phyloP scores from a whole-genome alignment of 371 early-diverging fungal species.

The Rhizopus arrhizus region DNA sequence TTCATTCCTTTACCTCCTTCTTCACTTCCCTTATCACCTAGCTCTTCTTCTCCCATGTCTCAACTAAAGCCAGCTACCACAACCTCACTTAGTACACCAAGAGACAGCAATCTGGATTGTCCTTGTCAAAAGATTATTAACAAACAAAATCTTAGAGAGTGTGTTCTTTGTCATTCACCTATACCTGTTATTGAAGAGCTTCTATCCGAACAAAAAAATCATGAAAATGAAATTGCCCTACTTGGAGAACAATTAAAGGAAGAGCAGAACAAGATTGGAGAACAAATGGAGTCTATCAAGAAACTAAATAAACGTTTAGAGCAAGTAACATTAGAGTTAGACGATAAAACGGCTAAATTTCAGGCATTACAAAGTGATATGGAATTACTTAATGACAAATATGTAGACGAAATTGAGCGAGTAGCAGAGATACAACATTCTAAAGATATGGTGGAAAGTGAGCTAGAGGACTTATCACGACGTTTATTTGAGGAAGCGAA shows the following conservation, averaged over 20 bases:
- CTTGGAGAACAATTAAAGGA: constrained; percentile 45
- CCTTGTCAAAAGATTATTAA: constrained; percentile 47
- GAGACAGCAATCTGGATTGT: constrained; percentile 33
- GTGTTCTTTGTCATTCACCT: constrained; percentile 58
- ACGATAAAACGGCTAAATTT: constrained; percentile 51
- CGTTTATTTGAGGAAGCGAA: constrained; percentile 94
- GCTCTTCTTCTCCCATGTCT: constrained; percentile 38
- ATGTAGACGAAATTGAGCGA: constrained; percentile 85
- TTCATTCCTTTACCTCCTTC: constrained; percentile 46
- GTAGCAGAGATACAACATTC: constrained; percentile 88
- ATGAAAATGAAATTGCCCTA: constrained; percentile 49
- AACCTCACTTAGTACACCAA: constrained; percentile 6
- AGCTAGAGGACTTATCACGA: constrained; percentile 88
- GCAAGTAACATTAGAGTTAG: constrained; percentile 49
- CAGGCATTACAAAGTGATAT: constrained; percentile 58
- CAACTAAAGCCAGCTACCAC: constrained; percentile 8
- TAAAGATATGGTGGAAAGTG: constrained; percentile 87
- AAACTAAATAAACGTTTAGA: constrained; percentile 44
- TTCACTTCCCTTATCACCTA: constrained; percentile 46
- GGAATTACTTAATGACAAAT: constrained; percentile 65
- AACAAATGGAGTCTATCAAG: constrained; percentile 47
- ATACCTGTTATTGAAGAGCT: constrained; percentile 58
- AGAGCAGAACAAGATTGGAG: constrained; percentile 48
- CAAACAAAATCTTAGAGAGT: constrained; percentile 30
- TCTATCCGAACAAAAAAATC: constrained; percentile 47